Evolutionary conservation across 225 moss, liverwort and hornwort species (phyloP).

Genomic region (Ulota crispa): DNA sequence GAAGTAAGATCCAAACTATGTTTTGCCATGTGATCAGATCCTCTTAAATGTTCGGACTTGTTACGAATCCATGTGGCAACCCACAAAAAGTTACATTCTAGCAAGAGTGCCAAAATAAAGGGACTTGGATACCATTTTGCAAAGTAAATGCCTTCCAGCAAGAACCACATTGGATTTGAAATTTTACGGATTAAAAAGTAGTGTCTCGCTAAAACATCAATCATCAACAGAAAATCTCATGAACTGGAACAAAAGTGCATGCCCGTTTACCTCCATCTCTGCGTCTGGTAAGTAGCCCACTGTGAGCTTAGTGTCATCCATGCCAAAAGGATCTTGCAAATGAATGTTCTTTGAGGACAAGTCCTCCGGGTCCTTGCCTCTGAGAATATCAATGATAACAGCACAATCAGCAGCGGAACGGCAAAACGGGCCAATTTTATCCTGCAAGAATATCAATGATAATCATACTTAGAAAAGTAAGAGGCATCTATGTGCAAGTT

Average conservation of each 20-base stretch:
- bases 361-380: conserved; percentile 36
- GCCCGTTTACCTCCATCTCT: conserved; percentile 40
- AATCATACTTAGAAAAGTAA: not conserved
- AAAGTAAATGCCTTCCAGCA: not conserved
- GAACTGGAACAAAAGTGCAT: not conserved
- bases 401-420: conserved; percentile 49
- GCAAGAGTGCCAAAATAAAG: not conserved
- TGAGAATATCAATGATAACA: conserved; percentile 40
- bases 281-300: conserved; percentile 54
- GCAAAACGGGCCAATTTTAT: conserved; percentile 51
- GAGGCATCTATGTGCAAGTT: not conserved
- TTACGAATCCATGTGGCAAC: not conserved
- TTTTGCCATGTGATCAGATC: too few relatives aligned
- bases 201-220: not conserved
- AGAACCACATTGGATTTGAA: not conserved
- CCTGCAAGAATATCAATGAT: conserved; percentile 25
- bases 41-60: too few relatives aligned
- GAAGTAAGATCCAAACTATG: too few relatives aligned
- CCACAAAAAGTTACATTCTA: not conserved
- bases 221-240: not conserved
- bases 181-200: not conserved
- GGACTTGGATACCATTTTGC: not conserved
- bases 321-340: conserved; percentile 41
- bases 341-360: conserved; percentile 46
- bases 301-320: conserved; percentile 38